Base-by-base conservation (phyloP, 1,284 basidiomycete species). In the Ceratobasidium sp. region DNA sequence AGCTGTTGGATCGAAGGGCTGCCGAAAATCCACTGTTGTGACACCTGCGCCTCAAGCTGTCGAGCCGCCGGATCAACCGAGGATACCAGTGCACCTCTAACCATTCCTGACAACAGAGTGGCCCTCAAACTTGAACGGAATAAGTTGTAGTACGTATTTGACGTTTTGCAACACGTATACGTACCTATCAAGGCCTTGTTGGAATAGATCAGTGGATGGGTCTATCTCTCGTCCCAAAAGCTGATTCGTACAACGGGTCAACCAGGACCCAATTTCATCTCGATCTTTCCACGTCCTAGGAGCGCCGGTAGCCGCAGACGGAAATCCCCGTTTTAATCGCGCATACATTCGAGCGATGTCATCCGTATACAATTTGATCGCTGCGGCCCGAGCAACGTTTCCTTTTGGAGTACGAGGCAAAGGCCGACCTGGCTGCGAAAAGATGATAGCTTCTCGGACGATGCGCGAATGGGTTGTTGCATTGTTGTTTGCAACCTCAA, bases 401-500 rank as follows among this genome's bases (percentile, higher is more conserved):
- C 71, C 67, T 35, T 73, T 72, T 20, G 69, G 50, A 8, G 71
- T 74, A 27, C 65, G 65, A 25, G 65, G 65, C 25, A 68, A 32
- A 15, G 65, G 65, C 15, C 32, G 65, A 1, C 45, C 13, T 17
- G 43, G n/a, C 20, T 29, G 40, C 12, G 53, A 55, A 45, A 68
- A 49, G 31, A 68, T 38, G 20, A 68, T 57, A 22, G 65, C 52
- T 73, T 81, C 69, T 81, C 80, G 74, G 78, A 81, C 35, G 82
- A 79, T 43, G 1, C 79, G 74, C 50, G 80, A 80, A 71, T 79
- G 80, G 0, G 77, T 75, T n/a, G 81, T 81, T 3, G 77, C 77
- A 17, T 73, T 72, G 45, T 73, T 75, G 71, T 83, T 83, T 0
- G 81, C 82, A 53, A 81, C 78, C 52, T 82, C 78, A n/a, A 84